Base-by-base conservation (phyloP, 352 stramenopile species). In the Plasmopara muralis region DNA sequence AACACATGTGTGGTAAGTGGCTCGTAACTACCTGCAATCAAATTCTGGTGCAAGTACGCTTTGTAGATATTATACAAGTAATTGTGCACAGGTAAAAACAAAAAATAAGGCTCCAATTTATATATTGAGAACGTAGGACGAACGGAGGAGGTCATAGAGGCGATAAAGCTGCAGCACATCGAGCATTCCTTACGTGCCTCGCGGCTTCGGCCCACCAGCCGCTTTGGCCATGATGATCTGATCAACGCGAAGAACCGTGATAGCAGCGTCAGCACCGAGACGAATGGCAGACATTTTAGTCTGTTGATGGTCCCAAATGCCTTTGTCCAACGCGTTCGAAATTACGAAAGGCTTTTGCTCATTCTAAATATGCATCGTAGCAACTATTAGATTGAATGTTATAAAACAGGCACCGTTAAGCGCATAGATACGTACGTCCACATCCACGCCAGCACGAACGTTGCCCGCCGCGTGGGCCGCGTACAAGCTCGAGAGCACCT, bases 151-250 rank as follows among this genome's bases (percentile, higher is more conserved):
- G 20, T 25, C 20, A 25, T 25, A 25, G 20, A 3, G 20, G 20
- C 20, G 3, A 25, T 25, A 25, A 25, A 25, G 20, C 20, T 25
- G 3, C 20, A 25, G 20, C 20, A 16, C 37, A 41, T 18, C 7
- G 37, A 15, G 8, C 37, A 16, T 41, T n/a, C 13, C n/a, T 85
- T 83, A 87, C 68, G 71, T 72, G 62, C 79, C 76, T 59, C 83
- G 82, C 44, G 89, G 87, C 83, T 98, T 98, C 18, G 94, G 94
- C 35, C 94, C 94, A 30, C 94, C 94, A 34, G 94, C 94, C 40
- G 90, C 72, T 75, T 98, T 98, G 57, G 85, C 78, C 97, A 99
- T 99, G 83, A 99, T 99, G 74, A 99, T 99, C 79, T 99, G 96
- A 85, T 99, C 97, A 30, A 99, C 96, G 72, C 95, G 95, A 29